phyloP scores from a whole-genome alignment of 768 basidiomycete genomes.

The Panaeolus cyanescens region DNA sequence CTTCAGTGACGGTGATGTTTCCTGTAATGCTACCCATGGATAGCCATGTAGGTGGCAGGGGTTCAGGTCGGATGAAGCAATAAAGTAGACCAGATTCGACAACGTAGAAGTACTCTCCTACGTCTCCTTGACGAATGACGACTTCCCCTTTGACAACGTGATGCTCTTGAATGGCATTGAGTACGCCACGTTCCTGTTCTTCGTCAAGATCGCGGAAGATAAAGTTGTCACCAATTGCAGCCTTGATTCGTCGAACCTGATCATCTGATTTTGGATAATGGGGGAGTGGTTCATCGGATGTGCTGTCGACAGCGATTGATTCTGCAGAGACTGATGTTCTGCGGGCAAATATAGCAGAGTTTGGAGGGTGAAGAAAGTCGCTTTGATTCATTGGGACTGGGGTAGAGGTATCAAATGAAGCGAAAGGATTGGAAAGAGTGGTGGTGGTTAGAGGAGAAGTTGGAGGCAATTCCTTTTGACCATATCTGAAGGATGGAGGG shows the following conservation, averaged over 20 bases:
- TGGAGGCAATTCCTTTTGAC: constrained; percentile 60
- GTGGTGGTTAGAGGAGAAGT: constrained; percentile 58
- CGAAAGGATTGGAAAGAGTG: constrained; percentile 42
- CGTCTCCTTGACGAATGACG: constrained; percentile 96
- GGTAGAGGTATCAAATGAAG: constrained; percentile 50
- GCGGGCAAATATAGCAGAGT: constrained; percentile 81
- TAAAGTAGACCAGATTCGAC: constrained; percentile 88
- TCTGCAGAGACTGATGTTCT: constrained; percentile 96
- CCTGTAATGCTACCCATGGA: constrained; percentile 42
- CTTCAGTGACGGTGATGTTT: constrained; percentile 48
- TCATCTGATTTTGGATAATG: constrained; percentile 77
- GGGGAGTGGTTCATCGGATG: constrained; percentile 67
- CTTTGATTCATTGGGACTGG: constrained; percentile 51
- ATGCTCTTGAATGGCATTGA: constrained; percentile 95
- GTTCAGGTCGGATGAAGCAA: constrained; percentile 77
- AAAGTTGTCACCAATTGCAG: constrained; percentile 86
- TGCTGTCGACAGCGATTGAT: constrained; percentile 83
- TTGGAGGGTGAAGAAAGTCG: constrained; percentile 74
- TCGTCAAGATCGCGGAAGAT: constrained; percentile 96
- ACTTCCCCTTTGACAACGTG: constrained; percentile 71
- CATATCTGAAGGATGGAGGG: constrained; percentile 61
- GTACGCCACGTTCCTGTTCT: constrained; percentile 90
- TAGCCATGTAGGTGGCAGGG: constrained; percentile 61
- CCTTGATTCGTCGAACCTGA: constrained; percentile 86
- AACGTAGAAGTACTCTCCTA: constrained; percentile 97